Evolutionary conservation across 2,329 filamentous ascomycete species (phyloP).

Genomic region (Pestalotiopsis sp.): DNA sequence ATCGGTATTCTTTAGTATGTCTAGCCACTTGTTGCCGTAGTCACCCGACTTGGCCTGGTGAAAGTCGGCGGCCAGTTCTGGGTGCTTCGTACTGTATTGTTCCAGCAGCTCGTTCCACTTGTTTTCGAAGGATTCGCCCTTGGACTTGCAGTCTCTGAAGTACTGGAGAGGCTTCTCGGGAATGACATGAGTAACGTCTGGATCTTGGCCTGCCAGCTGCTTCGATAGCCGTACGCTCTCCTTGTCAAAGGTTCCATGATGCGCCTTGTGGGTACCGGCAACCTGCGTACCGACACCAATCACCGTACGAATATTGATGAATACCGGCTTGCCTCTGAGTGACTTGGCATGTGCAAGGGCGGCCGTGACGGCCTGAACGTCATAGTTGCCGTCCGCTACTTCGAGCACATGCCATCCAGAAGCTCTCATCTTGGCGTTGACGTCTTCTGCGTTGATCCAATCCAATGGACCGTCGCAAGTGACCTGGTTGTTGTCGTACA

Average conservation of each 20-base stretch:
- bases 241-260: slow-evolving; percentile 58
- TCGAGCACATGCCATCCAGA: slow-evolving; percentile 57
- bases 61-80: not conserved
- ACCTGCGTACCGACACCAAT: slow-evolving; percentile 54
- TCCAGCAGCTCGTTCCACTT: not conserved
- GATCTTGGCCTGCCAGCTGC: slow-evolving; percentile 49
- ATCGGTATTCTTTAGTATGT: not conserved
- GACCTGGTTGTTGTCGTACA: slow-evolving; percentile 62
- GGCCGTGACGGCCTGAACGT: slow-evolving; percentile 47
- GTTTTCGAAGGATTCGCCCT: not conserved
- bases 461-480: slow-evolving; percentile 57
- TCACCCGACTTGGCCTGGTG: not conserved
- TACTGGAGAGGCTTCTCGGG: slow-evolving; percentile 29
- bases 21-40: not conserved
- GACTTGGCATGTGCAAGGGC: slow-evolving; percentile 45
- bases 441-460: slow-evolving; percentile 52
- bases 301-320: slow-evolving; percentile 60
- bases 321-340: slow-evolving; percentile 49
- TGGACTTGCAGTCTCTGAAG: not conserved
- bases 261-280: slow-evolving; percentile 53
- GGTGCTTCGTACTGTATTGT: not conserved
- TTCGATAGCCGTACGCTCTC: slow-evolving; percentile 59
- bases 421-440: slow-evolving; percentile 58
- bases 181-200: slow-evolving; percentile 49
- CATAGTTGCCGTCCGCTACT: slow-evolving; percentile 50